Conservation (phyloP, 371 early-diverging fungal species). For the Syncephalastrum sp. region DNA sequence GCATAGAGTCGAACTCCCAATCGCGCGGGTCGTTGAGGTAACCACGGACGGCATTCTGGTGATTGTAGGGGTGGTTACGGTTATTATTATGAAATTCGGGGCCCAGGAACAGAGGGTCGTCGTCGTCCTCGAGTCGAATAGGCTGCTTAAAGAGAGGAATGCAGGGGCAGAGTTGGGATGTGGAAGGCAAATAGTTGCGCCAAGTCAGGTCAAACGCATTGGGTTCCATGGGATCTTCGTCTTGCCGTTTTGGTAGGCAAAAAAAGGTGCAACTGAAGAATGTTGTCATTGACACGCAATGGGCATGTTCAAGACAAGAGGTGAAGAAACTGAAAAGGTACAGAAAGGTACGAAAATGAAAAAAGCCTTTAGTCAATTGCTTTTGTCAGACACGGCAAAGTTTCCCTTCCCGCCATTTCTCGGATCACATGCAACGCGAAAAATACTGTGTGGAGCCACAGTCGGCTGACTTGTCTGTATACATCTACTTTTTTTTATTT, state of each 20-base stretch:
- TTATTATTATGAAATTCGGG: conserved; percentile 34
- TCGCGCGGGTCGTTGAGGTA: conserved; percentile 26
- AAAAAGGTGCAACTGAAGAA: conserved; percentile 9
- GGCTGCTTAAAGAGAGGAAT: conserved; percentile 9
- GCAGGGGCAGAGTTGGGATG: conserved; percentile 27
- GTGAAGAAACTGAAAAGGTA: conserved; percentile 1
- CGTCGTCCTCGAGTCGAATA: conserved; percentile 31
- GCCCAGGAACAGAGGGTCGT: conserved; percentile 15
- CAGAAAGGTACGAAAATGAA: conserved; percentile 3
- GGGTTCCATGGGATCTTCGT: conserved; percentile 18
- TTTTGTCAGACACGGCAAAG: too few species aligned
- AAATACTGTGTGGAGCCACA: too few species aligned
- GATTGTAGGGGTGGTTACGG: conserved; percentile 14
- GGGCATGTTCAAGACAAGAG: conserved; percentile 1
- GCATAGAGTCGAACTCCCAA: conserved; percentile 26
- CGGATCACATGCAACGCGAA: too few species aligned
- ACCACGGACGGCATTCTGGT: conserved; percentile 28
- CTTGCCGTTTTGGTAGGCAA: conserved; percentile 16
- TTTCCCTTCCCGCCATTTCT: too few species aligned
- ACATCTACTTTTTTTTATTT: too few species aligned
- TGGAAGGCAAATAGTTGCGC: conserved; percentile 44
- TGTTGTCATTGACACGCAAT: conserved; percentile 4
- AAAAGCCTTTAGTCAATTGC: conserved; percentile 1
- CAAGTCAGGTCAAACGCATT: conserved; percentile 50
- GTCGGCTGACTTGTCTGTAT: too few species aligned